phyloP scores from a whole-genome alignment of 2,329 filamentous ascomycete genomes.

The Clonostachys byssicola region DNA sequence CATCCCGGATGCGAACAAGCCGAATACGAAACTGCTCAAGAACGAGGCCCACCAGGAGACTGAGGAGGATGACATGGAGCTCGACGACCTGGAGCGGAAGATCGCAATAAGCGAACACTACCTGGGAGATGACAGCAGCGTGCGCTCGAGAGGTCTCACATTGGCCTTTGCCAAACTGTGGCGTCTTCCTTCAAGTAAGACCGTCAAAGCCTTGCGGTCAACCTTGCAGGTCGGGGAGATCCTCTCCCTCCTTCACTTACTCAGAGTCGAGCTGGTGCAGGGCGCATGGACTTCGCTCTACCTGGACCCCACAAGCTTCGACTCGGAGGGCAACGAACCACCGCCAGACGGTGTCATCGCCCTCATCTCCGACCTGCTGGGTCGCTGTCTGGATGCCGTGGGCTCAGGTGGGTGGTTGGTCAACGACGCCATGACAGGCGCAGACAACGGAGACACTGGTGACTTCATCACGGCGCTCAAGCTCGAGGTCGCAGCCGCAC shows the following conservation, averaged over 20 bases:
- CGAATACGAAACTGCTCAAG: conserved; percentile 22
- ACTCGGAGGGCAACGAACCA: conserved; percentile 29
- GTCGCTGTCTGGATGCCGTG: conserved; percentile 71
- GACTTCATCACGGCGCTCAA: conserved; percentile 64
- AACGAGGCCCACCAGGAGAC: conserved; percentile 13
- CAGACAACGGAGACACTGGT: conserved; percentile 45
- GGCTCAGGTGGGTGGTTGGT: conserved; percentile 71
- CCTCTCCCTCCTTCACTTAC: conserved; percentile 65
- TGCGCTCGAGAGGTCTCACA: conserved; percentile 60
- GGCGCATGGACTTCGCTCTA: conserved; percentile 75
- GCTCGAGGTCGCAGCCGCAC: conserved; percentile 64
- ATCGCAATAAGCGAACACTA: conserved; percentile 65
- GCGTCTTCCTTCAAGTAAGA: conserved; percentile 54
- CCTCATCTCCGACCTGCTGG: conserved; percentile 67
- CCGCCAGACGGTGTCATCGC: conserved; percentile 66
- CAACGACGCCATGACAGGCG: conserved; percentile 45
- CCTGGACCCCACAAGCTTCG: conserved; percentile 50
- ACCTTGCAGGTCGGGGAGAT: conserved; percentile 64
- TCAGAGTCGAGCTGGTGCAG: conserved; percentile 68
- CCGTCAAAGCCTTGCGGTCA: conserved; percentile 59
- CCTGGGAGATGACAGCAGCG: conserved; percentile 58
- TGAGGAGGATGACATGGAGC: conserved; percentile 34
- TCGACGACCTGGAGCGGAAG: conserved; percentile 60
- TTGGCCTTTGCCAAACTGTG: conserved; percentile 67
- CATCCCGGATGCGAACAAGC: conserved; percentile 34